Evolutionary conservation across 495 filamentous ascomycete genomes (phyloP), one percentile per base, ranked within the genome.

Genomic region (Xylaria cubensis): DNA sequence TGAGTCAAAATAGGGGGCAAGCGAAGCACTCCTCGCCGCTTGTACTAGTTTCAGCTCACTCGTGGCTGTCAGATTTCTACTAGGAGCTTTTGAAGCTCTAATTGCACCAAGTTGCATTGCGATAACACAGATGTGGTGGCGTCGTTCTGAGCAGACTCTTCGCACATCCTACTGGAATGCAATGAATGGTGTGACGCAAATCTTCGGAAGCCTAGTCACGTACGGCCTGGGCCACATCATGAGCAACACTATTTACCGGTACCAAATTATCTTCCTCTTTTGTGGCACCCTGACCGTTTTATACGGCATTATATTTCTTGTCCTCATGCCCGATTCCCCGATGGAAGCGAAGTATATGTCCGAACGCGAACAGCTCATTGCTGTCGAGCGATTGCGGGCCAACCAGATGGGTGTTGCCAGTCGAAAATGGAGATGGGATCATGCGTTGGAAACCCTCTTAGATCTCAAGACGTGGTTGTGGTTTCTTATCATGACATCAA

Each of bases 381-480:
- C 89, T 0, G 86, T 92, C 26, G 89, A 91, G 73, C 79, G 89
- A 5, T 64, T 85, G 62, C 74, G 82, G 24, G 81, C 80, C 9
- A 84, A 85, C 53, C 83, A 84, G 77, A 84, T 84, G 83, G 83
- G 83, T 2, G 82, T 85, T 8, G 78, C 81, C 36, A 81, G 77
- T 24, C 73, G 82, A 12, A 74, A 81, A 71, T 85, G 81, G 82
- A 78, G 80, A 36, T 83, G 82, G 78, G 82, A 81, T 29, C 83
- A 85, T 70, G 88, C 92, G 0, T 82, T 81, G 58, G 91, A 93
- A 74, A 86, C 88, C 19, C 81, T 87, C 36, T 75, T 87, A 24
- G 91, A 93, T 74, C 66, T 88, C 13, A 93, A 93, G 81, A 90
- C 90, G 1, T 90, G 88, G 85, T 80, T 89, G 36, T 92, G 90